Evolutionary conservation across 148 eudicot species (phyloP).

Genomic region (Rhododendron griersonianum): DNA sequence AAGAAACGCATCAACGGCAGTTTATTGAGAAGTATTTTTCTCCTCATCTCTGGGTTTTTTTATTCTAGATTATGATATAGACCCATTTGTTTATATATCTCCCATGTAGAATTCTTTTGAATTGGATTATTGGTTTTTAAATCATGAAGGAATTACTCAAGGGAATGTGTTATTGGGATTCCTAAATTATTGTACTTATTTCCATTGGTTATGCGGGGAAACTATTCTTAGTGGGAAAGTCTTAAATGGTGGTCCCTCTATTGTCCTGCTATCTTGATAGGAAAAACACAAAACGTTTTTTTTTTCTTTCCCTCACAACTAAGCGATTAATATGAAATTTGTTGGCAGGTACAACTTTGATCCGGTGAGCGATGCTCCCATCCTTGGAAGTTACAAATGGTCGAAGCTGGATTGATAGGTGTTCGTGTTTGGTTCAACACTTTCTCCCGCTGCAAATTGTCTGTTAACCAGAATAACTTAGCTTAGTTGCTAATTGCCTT

Average conservation of each 20-base stretch:
- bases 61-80: too few species aligned
- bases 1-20: too few species aligned
- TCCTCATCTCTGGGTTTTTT: too few species aligned
- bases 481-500: slow-evolving; percentile 11
- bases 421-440: background rate
- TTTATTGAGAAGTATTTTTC: too few species aligned
- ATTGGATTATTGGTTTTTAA: too few species aligned
- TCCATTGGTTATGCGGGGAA: background rate
- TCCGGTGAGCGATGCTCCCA: slow-evolving; percentile 40
- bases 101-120: too few species aligned
- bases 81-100: too few species aligned
- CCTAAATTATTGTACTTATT: too few species aligned
- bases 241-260: background rate
- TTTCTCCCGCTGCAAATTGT: background rate
- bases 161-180: too few species aligned
- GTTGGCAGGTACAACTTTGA: slow-evolving; percentile 53
- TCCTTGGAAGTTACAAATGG: slow-evolving; percentile 54
- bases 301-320: background rate
- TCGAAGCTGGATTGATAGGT: slow-evolving; percentile 23
- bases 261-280: background rate
- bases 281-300: background rate
- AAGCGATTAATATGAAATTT: background rate
- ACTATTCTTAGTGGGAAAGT: background rate
- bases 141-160: too few species aligned
- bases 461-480: background rate